phyloP scores from a whole-genome alignment of 225 moss, liverwort and hornwort species.

The Sphagnum contortum region DNA sequence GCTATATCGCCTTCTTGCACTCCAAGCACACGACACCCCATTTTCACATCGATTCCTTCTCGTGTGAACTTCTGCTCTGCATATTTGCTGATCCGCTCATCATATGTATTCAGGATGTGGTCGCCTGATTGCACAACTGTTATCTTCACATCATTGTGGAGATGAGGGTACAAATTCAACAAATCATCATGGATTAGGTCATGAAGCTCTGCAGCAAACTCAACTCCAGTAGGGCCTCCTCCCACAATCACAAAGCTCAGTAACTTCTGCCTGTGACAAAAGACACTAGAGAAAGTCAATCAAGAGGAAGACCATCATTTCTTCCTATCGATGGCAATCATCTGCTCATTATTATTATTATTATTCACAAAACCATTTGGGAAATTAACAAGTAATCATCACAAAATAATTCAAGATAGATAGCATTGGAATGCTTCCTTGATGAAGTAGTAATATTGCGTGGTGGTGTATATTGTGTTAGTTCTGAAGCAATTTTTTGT shows the following conservation, averaged over 20 bases:
- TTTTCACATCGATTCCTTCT: too few relatives aligned
- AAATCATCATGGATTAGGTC: conserved; percentile 80
- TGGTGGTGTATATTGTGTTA: not conserved
- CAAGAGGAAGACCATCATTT: not conserved
- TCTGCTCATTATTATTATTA: not conserved
- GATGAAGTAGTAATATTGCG: not conserved
- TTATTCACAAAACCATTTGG: not conserved
- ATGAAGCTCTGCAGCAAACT: conserved; percentile 94
- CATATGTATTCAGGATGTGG: too few relatives aligned
- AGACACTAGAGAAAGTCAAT: not conserved
- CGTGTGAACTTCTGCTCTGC: too few relatives aligned
- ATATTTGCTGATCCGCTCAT: too few relatives aligned
- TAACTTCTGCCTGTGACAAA: conserved; percentile 28
- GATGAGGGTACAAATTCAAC: conserved; percentile 47
- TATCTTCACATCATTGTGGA: conserved; percentile 23
- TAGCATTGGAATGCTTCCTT: not conserved
- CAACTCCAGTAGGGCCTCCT: conserved; percentile 94
- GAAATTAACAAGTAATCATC: not conserved
- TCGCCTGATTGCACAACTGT: too few relatives aligned
- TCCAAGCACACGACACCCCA: too few relatives aligned
- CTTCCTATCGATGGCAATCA: not conserved
- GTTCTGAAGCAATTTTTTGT: too few relatives aligned
- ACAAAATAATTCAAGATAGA: not conserved
- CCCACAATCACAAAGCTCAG: conserved; percentile 88
- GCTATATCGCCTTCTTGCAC: too few relatives aligned